Evolutionary conservation across 148 eudicot species (phyloP).

Genomic region (Rhododendron vialii): DNA sequence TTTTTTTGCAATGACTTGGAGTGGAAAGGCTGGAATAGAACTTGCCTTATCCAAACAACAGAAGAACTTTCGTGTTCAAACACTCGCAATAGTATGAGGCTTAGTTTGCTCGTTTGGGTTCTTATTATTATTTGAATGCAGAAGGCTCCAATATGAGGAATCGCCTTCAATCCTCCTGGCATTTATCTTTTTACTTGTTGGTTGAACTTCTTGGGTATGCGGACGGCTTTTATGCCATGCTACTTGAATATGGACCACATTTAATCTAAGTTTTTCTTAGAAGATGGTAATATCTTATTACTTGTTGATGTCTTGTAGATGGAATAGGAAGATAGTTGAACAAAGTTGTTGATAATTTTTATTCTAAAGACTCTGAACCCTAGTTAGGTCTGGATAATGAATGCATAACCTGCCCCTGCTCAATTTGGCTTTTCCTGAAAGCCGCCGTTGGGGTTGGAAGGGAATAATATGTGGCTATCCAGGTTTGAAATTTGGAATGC

Average conservation of each 20-base stretch:
- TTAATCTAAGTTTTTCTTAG: not conserved
- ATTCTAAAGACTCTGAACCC: not conserved
- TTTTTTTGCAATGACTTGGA: not conserved
- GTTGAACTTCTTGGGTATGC: not conserved
- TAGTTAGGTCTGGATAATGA: not conserved
- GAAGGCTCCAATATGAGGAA: not conserved
- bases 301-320: not conserved
- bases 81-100: not conserved
- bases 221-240: not conserved
- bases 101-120: not conserved
- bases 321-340: not conserved
- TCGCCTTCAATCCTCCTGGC: not conserved
- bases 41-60: not conserved
- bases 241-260: not conserved
- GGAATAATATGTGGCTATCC: not conserved
- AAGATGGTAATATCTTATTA: not conserved
- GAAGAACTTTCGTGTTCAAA: not conserved
- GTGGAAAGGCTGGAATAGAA: not conserved
- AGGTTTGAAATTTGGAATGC: not conserved
- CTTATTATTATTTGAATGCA: not conserved
- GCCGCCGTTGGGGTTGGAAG: not conserved
- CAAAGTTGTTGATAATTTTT: not conserved
- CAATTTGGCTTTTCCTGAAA: not conserved
- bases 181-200: not conserved
- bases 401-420: not conserved